Conservation (phyloP, 192 early-diverging fungal species). For the Coemansia sp. region DNA sequence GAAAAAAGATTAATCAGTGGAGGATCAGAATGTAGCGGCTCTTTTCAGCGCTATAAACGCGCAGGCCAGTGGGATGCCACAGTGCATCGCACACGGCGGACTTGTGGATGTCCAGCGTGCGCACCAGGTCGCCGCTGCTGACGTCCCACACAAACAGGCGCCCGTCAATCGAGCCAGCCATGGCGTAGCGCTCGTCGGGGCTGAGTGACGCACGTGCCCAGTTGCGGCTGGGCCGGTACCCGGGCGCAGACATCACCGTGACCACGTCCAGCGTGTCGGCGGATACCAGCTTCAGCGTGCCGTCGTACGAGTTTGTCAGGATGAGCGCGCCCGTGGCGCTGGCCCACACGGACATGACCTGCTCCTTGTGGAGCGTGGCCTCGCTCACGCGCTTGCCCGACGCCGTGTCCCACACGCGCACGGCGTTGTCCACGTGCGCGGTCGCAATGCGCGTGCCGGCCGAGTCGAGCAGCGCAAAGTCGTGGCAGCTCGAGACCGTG, state of each 20-base stretch:
- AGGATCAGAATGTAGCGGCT: slow-evolving; percentile 51
- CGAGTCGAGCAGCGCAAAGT: slow-evolving; percentile 75
- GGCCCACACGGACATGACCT: slow-evolving; percentile 83
- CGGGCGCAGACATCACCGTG: slow-evolving; percentile 59
- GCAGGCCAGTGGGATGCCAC: slow-evolving; percentile 60
- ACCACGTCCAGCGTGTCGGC: slow-evolving; percentile 71
- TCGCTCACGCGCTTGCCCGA: slow-evolving; percentile 80
- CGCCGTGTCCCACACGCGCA: slow-evolving; percentile 89
- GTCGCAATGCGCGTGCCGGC: slow-evolving; percentile 79
- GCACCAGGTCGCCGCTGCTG: slow-evolving; percentile 64
- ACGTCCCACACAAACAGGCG: slow-evolving; percentile 78
- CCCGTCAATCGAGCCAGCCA: slow-evolving; percentile 81
- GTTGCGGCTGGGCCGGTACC: slow-evolving; percentile 81
- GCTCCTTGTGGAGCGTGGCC: slow-evolving; percentile 81
- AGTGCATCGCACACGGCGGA: slow-evolving; percentile 69
- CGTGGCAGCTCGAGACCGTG: slow-evolving; percentile 92
- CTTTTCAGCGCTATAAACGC: slow-evolving; percentile 71
- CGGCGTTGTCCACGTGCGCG: slow-evolving; percentile 91
- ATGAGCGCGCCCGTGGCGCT: slow-evolving; percentile 59
- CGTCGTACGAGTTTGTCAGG: slow-evolving; percentile 93
- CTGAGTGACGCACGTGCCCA: slow-evolving; percentile 82
- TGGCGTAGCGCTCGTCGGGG: slow-evolving; percentile 81
- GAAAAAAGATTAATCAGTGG: slow-evolving; percentile 18
- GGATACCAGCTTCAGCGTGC: slow-evolving; percentile 86
- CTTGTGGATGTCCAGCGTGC: slow-evolving; percentile 67